Conservation (phyloP, 371 early-diverging fungal species). For the Mortierella sp. region DNA sequence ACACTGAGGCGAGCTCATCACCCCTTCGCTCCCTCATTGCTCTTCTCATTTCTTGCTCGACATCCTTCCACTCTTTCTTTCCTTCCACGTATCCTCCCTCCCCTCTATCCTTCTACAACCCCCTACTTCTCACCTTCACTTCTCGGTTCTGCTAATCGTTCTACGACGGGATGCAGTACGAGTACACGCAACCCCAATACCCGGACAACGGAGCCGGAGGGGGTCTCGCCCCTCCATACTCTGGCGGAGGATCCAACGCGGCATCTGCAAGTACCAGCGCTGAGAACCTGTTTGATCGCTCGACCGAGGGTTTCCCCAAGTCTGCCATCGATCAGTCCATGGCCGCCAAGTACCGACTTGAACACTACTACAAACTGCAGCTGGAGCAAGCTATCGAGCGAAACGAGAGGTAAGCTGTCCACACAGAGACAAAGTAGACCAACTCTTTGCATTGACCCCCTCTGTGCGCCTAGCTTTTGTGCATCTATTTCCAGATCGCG, state of each 20-base stretch:
- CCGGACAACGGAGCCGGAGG: conserved; percentile 17
- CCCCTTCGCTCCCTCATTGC: no score
- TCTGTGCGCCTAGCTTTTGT: neutral
- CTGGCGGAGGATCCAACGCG: conserved; percentile 17
- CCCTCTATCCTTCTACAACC: no score
- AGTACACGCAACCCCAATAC: conserved; percentile 31
- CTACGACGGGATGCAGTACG: no score
- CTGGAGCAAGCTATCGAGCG: conserved; percentile 92
- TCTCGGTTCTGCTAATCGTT: no score
- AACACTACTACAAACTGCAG: conserved; percentile 88
- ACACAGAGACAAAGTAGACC: no score
- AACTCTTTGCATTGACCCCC: neutral
- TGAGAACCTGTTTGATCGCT: conserved; percentile 58
- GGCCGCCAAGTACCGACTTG: conserved; percentile 88
- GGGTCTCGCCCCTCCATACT: conserved; percentile 19
- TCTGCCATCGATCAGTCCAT: conserved; percentile 87
- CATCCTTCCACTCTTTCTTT: no score
- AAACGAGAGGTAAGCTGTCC: conserved; percentile 85
- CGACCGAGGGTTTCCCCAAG: conserved; percentile 77
- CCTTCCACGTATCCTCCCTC: no score
- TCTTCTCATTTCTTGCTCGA: no score
- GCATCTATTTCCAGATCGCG: no score
- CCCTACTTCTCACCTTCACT: no score
- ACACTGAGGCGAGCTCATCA: no score
- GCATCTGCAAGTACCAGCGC: conserved; percentile 21